Conservation (phyloP, 768 basidiomycete species). For the Clitopilus passeckerianus region DNA sequence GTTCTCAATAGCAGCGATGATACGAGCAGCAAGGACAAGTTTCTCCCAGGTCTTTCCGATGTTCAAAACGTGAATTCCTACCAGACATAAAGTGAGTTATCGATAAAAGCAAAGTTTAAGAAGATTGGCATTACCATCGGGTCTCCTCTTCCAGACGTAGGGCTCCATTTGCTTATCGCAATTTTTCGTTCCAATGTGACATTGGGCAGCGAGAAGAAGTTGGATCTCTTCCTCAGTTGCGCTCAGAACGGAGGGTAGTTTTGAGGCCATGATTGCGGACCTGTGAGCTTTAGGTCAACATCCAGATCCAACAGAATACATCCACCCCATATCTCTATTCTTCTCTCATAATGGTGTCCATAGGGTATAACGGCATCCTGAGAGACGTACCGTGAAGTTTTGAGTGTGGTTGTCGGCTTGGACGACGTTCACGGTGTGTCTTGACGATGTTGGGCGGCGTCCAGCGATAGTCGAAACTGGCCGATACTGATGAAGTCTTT, state of each 20-base stretch:
- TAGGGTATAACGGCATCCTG: conserved; percentile 9
- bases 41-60: conserved; percentile 99
- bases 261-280: conserved; percentile 63
- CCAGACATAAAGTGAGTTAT: conserved; percentile 5
- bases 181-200: conserved; percentile 97
- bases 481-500: conserved; percentile 21
- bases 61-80: conserved; percentile 96
- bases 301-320: conserved; percentile 18
- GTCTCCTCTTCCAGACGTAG: conserved; percentile 95
- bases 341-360: conserved; percentile 4
- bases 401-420: conserved; percentile 35
- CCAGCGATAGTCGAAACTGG: conserved; percentile 25
- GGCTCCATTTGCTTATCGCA: conserved; percentile 99
- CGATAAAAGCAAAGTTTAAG: conserved; percentile 1
- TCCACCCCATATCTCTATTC: conserved; percentile 4
- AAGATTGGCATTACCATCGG: conserved; percentile 68
- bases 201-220: conserved; percentile 91
- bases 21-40: conserved; percentile 94
- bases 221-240: conserved; percentile 98
- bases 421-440: conserved; percentile 41
- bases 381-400: conserved; percentile 41
- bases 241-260: conserved; percentile 89
- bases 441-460: conserved; percentile 28
- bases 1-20: conserved; percentile 97
- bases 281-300: conserved; percentile 27